Evolutionary conservation across 2,329 filamentous ascomycete genomes (phyloP).

Genomic region (Aspergillus awamori): DNA sequence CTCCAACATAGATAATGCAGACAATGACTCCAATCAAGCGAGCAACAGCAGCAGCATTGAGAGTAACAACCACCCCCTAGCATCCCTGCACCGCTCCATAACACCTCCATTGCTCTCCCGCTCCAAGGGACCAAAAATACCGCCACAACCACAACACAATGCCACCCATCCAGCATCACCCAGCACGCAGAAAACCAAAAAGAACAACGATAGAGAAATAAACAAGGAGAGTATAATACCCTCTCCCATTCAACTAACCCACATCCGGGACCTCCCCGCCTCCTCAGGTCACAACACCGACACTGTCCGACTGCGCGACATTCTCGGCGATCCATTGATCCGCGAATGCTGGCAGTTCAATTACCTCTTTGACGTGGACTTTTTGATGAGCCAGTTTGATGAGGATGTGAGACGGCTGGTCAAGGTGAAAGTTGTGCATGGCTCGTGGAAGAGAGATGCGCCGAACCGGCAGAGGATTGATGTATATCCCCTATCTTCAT

Average conservation of each 20-base stretch:
- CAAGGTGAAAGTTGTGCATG: conserved; percentile 63
- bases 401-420: conserved; percentile 56
- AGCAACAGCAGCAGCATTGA: conserved; percentile 4
- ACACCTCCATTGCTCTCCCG: conserved; percentile 28
- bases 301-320: conserved; percentile 65
- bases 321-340: conserved; percentile 75
- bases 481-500: conserved; percentile 43
- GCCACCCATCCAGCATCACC: not conserved
- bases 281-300: conserved; percentile 62
- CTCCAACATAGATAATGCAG: conserved; percentile 9
- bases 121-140: not conserved
- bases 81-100: conserved; percentile 36
- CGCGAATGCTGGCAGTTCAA: conserved; percentile 63
- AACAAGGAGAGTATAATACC: conserved; percentile 34
- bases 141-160: not conserved
- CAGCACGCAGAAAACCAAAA: not conserved
- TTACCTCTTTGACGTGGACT: conserved; percentile 60
- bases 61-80: conserved; percentile 13
- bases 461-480: conserved; percentile 59
- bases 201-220: not conserved
- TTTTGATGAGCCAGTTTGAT: conserved; percentile 63
- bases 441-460: conserved; percentile 70
- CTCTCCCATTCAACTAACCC: conserved; percentile 74
- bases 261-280: conserved; percentile 64
- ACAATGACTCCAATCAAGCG: conserved; percentile 17